Evolutionary conservation across 1,284 basidiomycete genomes (phyloP).

Genomic region (Porodaedalea pini): DNA sequence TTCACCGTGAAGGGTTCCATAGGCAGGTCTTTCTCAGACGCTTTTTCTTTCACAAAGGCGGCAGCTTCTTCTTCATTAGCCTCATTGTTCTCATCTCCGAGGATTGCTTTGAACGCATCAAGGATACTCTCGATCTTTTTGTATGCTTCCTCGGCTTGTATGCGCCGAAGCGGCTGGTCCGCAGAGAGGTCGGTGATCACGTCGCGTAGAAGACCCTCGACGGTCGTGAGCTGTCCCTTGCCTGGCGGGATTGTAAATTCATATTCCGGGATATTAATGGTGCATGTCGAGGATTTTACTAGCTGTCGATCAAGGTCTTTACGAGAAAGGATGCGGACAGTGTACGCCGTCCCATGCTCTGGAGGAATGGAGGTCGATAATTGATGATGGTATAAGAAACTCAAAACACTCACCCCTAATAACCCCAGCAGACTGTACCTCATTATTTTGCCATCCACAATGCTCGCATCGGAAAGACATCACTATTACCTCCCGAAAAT

Average conservation of each 20-base stretch:
- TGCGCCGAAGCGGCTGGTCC: slow-evolving; percentile 84
- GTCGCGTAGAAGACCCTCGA: slow-evolving; percentile 90
- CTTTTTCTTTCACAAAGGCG: slow-evolving; percentile 27
- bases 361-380: background rate
- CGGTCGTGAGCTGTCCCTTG: slow-evolving; percentile 91
- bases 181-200: slow-evolving; percentile 79
- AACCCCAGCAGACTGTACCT: slow-evolving; percentile 88
- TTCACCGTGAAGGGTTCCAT: slow-evolving; percentile 80
- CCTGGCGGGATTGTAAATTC: slow-evolving; percentile 88
- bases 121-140: slow-evolving; percentile 79
- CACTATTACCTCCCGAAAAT: slow-evolving; percentile 93
- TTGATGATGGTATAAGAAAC: background rate
- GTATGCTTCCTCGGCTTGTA: slow-evolving; percentile 77
- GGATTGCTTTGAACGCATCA: slow-evolving; percentile 60
- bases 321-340: slow-evolving; percentile 72
- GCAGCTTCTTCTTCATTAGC: slow-evolving; percentile 33
- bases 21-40: slow-evolving; percentile 44
- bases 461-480: slow-evolving; percentile 96
- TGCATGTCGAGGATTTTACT: slow-evolving; percentile 85
- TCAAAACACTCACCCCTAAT: slow-evolving; percentile 70
- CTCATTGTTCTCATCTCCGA: slow-evolving; percentile 67
- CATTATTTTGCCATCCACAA: slow-evolving; percentile 90
- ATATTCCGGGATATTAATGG: slow-evolving; percentile 83
- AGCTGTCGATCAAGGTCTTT: slow-evolving; percentile 90
- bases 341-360: slow-evolving; percentile 76